Evolutionary conservation across 371 early-diverging fungal genomes (phyloP).

Genomic region (Lichtheimia corymbifera): DNA sequence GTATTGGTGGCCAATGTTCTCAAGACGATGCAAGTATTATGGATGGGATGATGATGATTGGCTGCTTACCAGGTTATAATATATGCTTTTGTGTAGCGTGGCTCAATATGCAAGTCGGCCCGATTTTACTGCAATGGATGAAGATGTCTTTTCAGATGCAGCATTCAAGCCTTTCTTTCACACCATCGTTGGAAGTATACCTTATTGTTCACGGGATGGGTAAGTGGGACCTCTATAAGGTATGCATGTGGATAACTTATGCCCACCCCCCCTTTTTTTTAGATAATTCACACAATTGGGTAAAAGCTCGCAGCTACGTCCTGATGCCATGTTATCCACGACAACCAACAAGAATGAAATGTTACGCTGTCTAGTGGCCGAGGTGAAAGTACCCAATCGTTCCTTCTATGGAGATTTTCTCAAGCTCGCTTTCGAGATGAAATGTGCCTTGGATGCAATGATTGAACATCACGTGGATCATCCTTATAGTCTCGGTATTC

Average conservation of each 20-base stretch:
- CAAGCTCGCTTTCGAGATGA: slow-evolving; percentile 2
- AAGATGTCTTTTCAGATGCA: neutral
- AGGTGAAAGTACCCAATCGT: neutral
- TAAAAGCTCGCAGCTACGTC: neutral
- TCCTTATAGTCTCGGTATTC: neutral
- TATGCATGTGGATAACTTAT: neutral
- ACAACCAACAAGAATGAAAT: neutral
- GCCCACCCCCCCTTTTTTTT: neutral
- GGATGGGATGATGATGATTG: neutral
- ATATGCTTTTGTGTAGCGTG: neutral
- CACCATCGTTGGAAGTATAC: neutral
- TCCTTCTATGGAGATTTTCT: neutral
- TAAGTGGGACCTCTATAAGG: neutral
- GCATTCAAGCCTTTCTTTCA: slow-evolving; percentile 1
- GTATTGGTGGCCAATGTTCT: neutral
- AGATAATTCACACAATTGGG: neutral
- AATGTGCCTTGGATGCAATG: neutral
- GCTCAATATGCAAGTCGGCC: neutral
- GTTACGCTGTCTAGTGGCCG: neutral
- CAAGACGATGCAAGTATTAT: neutral
- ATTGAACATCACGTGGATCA: neutral
- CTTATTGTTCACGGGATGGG: neutral
- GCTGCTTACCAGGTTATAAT: neutral
- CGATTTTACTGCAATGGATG: neutral
- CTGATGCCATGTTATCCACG: neutral